Conservation (phyloP, 108 stramenopile species). For the Cyclotella choctawhatcheeana region DNA sequence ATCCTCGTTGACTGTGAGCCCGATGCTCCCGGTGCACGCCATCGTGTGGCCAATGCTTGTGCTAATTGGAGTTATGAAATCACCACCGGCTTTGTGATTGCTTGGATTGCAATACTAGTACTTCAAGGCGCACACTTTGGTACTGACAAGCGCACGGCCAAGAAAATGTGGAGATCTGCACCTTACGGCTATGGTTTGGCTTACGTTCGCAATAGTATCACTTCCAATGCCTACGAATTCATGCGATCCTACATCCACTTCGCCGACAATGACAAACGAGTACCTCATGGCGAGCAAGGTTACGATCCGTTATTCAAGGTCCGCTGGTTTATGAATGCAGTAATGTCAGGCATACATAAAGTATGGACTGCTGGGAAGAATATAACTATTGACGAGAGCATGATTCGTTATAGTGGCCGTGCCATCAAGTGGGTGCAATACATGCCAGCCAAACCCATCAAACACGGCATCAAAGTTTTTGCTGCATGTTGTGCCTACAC, state of each 20-base stretch:
- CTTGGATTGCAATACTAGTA: neutral
- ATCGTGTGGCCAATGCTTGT: neutral
- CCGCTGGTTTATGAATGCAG: neutral
- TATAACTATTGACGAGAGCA: slow-evolving; percentile 20
- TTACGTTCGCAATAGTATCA: slow-evolving; percentile 13
- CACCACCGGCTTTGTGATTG: neutral
- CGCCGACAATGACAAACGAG: neutral
- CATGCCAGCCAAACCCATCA: slow-evolving; percentile 37
- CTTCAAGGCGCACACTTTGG: slow-evolving; percentile 1
- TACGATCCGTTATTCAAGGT: slow-evolving; percentile 30
- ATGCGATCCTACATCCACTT: slow-evolving; percentile 13
- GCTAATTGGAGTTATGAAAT: neutral
- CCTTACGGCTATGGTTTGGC: neutral
- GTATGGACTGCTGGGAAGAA: slow-evolving; percentile 13
- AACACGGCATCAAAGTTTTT: slow-evolving; percentile 30
- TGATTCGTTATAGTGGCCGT: slow-evolving; percentile 19
- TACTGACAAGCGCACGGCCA: neutral
- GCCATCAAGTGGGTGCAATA: slow-evolving; percentile 15
- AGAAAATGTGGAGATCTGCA: slow-evolving; percentile 1
- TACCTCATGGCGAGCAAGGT: neutral
- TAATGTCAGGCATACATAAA: neutral
- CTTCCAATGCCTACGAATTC: slow-evolving; percentile 1
- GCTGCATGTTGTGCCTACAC: slow-evolving; percentile 11
- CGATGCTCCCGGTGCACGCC: neutral
- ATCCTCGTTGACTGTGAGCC: neutral